Conservation (phyloP, 2,329 filamentous ascomycete species). For the Leptographium lundbergii region DNA sequence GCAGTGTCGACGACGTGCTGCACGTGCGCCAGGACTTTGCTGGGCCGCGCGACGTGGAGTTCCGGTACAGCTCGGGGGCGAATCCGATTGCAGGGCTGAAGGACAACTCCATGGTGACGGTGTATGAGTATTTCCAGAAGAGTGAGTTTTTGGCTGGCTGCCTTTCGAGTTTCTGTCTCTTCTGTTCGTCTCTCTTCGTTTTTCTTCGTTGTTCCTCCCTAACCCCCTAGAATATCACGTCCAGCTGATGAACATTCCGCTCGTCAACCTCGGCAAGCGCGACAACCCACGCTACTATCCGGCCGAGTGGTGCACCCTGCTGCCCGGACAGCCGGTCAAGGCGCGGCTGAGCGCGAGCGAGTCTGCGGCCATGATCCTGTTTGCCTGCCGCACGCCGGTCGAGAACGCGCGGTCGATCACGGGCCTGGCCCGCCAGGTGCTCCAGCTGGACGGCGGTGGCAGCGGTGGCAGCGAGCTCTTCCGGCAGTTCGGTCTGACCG, state of each 20-base stretch:
- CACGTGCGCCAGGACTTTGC: background rate
- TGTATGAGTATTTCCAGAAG: slow-evolving; percentile 5
- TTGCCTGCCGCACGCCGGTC: slow-evolving; percentile 55
- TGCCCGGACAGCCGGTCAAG: slow-evolving; percentile 51
- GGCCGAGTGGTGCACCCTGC: slow-evolving; percentile 50
- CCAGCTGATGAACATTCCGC: slow-evolving; percentile 26
- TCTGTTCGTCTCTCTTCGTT: too few relatives aligned
- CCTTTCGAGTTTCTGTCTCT: background rate
- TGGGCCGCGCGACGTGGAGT: background rate
- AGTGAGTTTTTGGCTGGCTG: slow-evolving; percentile 4
- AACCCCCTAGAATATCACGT: background rate
- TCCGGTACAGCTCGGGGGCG: background rate
- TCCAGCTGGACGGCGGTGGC: slow-evolving; percentile 38
- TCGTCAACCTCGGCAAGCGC: slow-evolving; percentile 52
- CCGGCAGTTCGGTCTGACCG: slow-evolving; percentile 47
- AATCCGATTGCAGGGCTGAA: background rate
- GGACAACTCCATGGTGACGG: background rate
- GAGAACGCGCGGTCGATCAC: slow-evolving; percentile 57
- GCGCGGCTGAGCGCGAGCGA: slow-evolving; percentile 47
- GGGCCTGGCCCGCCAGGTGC: slow-evolving; percentile 38
- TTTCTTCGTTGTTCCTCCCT: too few relatives aligned
- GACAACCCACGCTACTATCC: slow-evolving; percentile 51
- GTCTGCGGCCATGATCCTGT: slow-evolving; percentile 56
- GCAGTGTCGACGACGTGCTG: background rate
- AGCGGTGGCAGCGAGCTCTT: slow-evolving; percentile 30